phyloP scores from a whole-genome alignment of 768 basidiomycete species.

The Hericium coralloides region DNA sequence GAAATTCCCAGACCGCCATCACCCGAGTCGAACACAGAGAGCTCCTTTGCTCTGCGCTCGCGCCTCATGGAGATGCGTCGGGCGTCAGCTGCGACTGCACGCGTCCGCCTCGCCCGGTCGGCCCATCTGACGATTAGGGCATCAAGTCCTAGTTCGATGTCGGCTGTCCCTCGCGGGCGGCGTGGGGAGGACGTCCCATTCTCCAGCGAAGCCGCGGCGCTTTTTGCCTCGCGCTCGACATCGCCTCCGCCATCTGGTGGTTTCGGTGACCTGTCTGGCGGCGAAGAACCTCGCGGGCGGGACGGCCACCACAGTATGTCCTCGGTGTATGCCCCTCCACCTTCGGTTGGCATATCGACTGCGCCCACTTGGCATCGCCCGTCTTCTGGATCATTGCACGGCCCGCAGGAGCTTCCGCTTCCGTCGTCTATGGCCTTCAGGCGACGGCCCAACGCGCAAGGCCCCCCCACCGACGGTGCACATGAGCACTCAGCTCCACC shows the following conservation, averaged over 20 bases:
- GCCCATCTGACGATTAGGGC: not conserved
- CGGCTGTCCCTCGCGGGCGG: too few relatives aligned
- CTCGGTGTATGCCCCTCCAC: not conserved
- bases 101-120: not conserved
- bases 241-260: not conserved
- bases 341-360: not conserved
- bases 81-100: not conserved
- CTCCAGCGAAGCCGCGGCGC: slow-evolving; percentile 12
- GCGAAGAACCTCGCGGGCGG: too few relatives aligned
- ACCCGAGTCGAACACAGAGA: too few relatives aligned
- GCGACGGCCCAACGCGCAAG: not conserved
- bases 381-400: too few relatives aligned
- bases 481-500: too few relatives aligned
- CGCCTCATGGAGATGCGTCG: too few relatives aligned
- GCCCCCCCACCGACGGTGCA: too few relatives aligned
- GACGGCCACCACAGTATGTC: not conserved
- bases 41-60: too few relatives aligned
- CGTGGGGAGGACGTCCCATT: slow-evolving; percentile 10
- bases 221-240: slow-evolving; percentile 9
- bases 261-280: not conserved
- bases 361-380: not conserved
- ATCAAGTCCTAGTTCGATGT: too few relatives aligned
- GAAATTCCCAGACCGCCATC: too few relatives aligned
- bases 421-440: not conserved
- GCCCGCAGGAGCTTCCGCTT: not conserved